These are phyloP conservation scores for Lupinus albus DNA, from an alignment of 306 rosid genomes.

Conservation along the genomic window DNA sequence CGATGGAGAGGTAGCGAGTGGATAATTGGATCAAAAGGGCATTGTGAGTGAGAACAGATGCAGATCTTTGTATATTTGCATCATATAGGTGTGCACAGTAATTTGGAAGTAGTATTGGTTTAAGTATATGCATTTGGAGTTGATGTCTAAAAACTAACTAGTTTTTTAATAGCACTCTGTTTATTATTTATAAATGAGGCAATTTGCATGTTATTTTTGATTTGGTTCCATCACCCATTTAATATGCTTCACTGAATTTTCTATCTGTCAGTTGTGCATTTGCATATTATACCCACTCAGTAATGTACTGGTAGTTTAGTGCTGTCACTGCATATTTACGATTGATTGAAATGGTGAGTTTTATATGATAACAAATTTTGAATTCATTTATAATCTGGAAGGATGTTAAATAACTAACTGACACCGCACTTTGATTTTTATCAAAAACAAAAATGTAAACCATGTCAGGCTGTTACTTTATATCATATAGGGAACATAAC, in stretches of 20 bases:
- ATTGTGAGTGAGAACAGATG: constrained; percentile 48
- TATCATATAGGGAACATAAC: constrained; percentile 27
- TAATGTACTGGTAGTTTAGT: constrained; percentile 7
- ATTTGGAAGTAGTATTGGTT: constrained; percentile 31
- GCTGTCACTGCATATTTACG: constrained; percentile 12
- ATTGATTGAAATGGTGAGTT: constrained; percentile 18
- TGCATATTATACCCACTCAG: background rate
- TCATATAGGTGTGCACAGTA: background rate
- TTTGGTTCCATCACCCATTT: constrained; percentile 15
- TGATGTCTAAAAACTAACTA: constrained; percentile 32
- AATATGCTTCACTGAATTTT: constrained; percentile 18
- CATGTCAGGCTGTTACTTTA: constrained; percentile 1
- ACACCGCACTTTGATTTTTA: constrained; percentile 15
- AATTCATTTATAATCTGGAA: constrained; percentile 21
- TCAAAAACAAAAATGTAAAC: background rate
- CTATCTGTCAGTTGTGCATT: constrained; percentile 25
- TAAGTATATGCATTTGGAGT: constrained; percentile 25
- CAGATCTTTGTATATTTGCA: constrained; percentile 19
- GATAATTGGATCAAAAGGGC: constrained; percentile 50
- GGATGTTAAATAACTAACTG: constrained; percentile 28
- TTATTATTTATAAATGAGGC: constrained; percentile 13
- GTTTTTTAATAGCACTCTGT: constrained; percentile 8
- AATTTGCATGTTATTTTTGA: constrained; percentile 35
- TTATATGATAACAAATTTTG: constrained; percentile 23
- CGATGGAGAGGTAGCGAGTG: constrained; percentile 48